Evolutionary conservation across 805 yeast species (phyloP).

Genomic region (Saccharomyces eubayanus): DNA sequence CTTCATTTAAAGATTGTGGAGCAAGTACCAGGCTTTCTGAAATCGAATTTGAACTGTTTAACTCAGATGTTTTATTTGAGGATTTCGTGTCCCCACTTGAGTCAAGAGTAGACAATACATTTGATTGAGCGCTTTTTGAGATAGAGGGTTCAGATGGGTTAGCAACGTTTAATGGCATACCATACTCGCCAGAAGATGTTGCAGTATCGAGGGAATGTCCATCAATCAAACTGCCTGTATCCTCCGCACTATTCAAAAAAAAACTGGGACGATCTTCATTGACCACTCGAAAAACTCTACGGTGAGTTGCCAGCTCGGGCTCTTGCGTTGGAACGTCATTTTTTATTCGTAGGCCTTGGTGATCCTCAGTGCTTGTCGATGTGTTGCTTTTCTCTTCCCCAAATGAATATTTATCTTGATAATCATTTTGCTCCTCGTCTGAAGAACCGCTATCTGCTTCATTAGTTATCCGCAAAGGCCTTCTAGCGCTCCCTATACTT

Average conservation of each 20-base stretch:
- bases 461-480: not conserved
- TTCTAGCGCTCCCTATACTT: not conserved
- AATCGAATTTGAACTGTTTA: not conserved
- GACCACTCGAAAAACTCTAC: conserved; percentile 23
- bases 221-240: conserved; percentile 3
- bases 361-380: not conserved
- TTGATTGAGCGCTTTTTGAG: not conserved
- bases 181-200: conserved; percentile 5
- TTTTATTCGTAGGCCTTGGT: not conserved
- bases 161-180: not conserved
- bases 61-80: not conserved
- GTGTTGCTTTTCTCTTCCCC: not conserved
- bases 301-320: not conserved
- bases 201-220: not conserved
- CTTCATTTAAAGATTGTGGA: not conserved
- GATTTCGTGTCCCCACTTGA: not conserved
- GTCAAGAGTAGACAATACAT: not conserved
- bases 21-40: not conserved
- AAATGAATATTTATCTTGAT: not conserved
- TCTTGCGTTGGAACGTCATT: conserved; percentile 1
- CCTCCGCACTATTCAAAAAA: conserved; percentile 15
- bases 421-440: not conserved
- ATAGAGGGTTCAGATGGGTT: not conserved
- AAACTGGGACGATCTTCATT: conserved; percentile 27
- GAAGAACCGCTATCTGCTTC: not conserved